Evolutionary conservation across 1,284 basidiomycete genomes (phyloP), one percentile per base, ranked within the genome.

Genomic region (Austroboletus novae-zelandiae): DNA sequence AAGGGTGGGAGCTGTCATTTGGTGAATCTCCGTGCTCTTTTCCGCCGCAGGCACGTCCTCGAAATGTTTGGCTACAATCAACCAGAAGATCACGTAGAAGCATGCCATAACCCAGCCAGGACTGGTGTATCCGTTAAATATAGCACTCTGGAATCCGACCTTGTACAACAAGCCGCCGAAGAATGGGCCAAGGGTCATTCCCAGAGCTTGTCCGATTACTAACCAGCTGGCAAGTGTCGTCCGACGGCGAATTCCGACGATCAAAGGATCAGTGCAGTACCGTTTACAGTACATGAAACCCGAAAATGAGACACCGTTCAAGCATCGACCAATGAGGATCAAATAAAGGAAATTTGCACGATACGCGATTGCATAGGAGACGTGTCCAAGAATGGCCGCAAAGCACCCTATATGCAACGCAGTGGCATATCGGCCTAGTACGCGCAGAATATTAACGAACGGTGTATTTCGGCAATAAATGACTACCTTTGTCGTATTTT

Each of bases 151-250:
- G 58, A 81, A 81, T 1, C 82, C 81, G 35, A 83, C 61, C 49
- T 77, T 82, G 64, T 74, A 83, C 40, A 88, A 64, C 7, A 86
- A 55, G 34, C 85, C 86, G 15, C 84, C 83, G 11, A 80, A 57
- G 64, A 87, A 86, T 0, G 86, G 86, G 4, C 86, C 86, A 0
- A 78, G 69, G 37, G 76, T 81, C 69, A 86, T 79, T 4, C 86
- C 86, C 5, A 81, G 55, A 1, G 77, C 81, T 58, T 87, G 85
- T 0, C 81, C 79, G 0, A 86, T 66, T 25, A 87, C 82, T 7
- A 85, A 68, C 75, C 77, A 84, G 9, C 81, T 76, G 2, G 81
- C 81, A 8, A 86, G 74, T 0, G 78, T 83, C 3, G 83, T 87
- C 30, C 84, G 71, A 31, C 80, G 72, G 17, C 83, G 78, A 25